phyloP scores from a whole-genome alignment of 306 rosid species.

The Quercus rubra region DNA sequence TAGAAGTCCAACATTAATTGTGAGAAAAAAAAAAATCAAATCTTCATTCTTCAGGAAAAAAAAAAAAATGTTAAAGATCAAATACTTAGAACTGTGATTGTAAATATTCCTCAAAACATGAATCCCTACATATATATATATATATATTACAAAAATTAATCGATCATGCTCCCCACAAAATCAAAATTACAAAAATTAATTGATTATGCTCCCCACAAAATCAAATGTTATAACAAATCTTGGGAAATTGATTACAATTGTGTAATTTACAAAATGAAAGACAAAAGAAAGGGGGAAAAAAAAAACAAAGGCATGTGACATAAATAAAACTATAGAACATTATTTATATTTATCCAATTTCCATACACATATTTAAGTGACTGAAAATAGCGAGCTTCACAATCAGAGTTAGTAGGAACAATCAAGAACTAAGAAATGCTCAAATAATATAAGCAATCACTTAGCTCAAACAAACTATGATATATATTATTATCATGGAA shows the following conservation, averaged over 20 bases:
- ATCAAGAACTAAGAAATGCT: neutral
- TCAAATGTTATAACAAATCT: neutral
- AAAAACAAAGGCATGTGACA: neutral
- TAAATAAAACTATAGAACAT: neutral
- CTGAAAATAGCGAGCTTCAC: neutral
- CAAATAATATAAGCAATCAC: neutral
- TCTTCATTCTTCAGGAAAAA: too few species aligned
- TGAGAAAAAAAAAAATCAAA: neutral
- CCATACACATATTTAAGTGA: too few species aligned
- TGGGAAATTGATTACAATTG: neutral
- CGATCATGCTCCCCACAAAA: neutral
- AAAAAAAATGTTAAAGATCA: neutral
- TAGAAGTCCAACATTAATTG: slow-evolving; percentile 18
- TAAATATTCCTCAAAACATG: neutral
- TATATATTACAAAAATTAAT: too few species aligned
- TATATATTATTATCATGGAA: neutral
- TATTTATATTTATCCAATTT: too few species aligned
- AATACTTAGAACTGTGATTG: neutral
- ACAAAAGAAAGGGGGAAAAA: neutral
- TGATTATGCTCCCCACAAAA: neutral
- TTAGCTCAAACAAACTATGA: neutral
- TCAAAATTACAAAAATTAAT: neutral
- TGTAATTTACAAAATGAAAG: neutral
- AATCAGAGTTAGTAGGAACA: neutral
- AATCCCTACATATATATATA: neutral